Evolutionary conservation across 2,329 filamentous ascomycete genomes (phyloP), one percentile per base, ranked within the genome.

Genomic region (Fonsecaea nubica): DNA sequence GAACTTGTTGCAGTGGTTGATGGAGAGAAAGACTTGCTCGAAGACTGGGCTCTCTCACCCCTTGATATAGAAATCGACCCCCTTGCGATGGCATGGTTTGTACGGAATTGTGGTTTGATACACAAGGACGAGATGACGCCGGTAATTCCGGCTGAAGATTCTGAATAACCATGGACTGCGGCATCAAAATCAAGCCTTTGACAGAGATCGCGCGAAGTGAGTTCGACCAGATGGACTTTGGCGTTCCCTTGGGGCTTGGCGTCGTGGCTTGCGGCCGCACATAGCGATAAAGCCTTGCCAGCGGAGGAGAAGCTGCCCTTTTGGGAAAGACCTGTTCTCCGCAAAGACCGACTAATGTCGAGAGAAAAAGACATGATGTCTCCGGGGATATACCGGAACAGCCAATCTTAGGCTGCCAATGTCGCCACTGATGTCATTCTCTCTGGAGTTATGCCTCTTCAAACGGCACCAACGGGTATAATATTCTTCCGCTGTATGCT

Each of bases 261-360:
- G 45, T 9, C 5, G 45, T 50, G 8, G 18, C 18, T 12, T 25
- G 10, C 21, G 8, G 45, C 45, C 45, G 25, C 25, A 25, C 25
- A 33, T 13, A 21, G n/a, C 10, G 30, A 33, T 15, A 48, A 21
- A 18, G 15, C 42, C 15, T 3, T 36, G 45, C 58, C 58, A 38
- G 54, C 8, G n/a, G 33, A 6, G 58, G 8, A 25, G 35, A 54
- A 4, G 12, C 10, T 54, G 8, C 45, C n/a, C 9, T n/a, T 54
- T 54, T 9, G 10, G 58, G 58, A 36, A 61, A 52, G 32, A 4
- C 21, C 33, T 59, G 25, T 40, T n/a, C 33, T 40, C 58, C 48
- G 58, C 58, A 61, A 61, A 54, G 45, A 9, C 58, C 58, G 58
- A 53, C n/a, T 25, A 25, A 25, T 25, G 25, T 25, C 25, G 25